These are phyloP conservation scores for Echites panduratus DNA, from an alignment of 257 asterid genomes.

Conservation along the genomic window DNA sequence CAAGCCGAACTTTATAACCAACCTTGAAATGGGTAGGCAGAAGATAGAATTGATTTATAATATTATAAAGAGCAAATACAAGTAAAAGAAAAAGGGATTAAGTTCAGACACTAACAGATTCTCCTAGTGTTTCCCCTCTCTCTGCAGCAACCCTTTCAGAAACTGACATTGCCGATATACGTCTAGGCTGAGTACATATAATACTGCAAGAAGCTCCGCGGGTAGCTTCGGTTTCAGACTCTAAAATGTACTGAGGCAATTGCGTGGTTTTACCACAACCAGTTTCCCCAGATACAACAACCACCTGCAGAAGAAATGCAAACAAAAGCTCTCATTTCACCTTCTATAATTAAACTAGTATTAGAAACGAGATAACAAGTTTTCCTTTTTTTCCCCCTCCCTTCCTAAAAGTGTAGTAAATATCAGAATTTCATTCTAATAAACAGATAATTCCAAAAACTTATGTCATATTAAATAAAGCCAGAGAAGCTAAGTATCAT, in stretches of 20 bases:
- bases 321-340: constrained; percentile 8
- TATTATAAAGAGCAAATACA: neutral
- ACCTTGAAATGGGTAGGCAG: constrained; percentile 37
- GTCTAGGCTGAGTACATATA: constrained; percentile 91
- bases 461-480: neutral
- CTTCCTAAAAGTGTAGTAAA: neutral
- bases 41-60: constrained; percentile 5
- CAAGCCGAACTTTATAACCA: constrained; percentile 91
- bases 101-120: constrained; percentile 53
- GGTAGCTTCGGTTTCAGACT: constrained; percentile 67
- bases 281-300: constrained; percentile 88
- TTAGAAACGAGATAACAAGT: neutral
- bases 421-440: neutral
- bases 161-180: constrained; percentile 90
- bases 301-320: constrained; percentile 48
- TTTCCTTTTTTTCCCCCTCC: neutral
- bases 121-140: constrained; percentile 89
- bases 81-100: constrained; percentile 9
- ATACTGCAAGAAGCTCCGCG: constrained; percentile 78
- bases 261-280: constrained; percentile 96
- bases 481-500: neutral
- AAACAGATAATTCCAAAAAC: neutral
- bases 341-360: neutral
- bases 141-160: constrained; percentile 95
- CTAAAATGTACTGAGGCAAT: constrained; percentile 86